phyloP scores from a whole-genome alignment of 768 basidiomycete species.

The Phlebiopsis flavidoalba region DNA sequence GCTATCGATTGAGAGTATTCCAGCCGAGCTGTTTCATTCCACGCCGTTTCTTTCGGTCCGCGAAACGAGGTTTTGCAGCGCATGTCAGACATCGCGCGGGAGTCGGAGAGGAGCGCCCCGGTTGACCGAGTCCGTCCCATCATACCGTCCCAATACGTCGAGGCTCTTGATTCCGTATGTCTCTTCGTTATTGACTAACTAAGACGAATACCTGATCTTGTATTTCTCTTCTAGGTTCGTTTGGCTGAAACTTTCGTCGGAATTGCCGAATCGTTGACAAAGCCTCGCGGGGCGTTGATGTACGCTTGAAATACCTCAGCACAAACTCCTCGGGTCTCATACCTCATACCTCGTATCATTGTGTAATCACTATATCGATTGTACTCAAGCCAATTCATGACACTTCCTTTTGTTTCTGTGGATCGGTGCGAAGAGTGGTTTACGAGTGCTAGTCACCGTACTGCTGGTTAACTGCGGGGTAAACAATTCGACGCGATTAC shows the following conservation, averaged over 20 bases:
- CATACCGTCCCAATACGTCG: slow-evolving; percentile 41
- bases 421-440: too few species aligned
- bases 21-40: slow-evolving; percentile 54
- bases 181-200: not conserved
- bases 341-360: not conserved
- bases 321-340: not conserved
- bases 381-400: too few species aligned
- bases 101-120: slow-evolving; percentile 41
- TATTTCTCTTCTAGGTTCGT: slow-evolving; percentile 33
- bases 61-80: slow-evolving; percentile 30
- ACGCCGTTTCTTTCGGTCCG: slow-evolving; percentile 52
- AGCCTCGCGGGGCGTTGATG: slow-evolving; percentile 47
- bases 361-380: too few species aligned
- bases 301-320: slow-evolving; percentile 11
- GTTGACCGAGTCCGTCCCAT: slow-evolving; percentile 32
- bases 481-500: too few species aligned
- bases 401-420: too few species aligned
- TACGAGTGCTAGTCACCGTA: too few species aligned
- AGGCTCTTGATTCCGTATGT: slow-evolving; percentile 46
- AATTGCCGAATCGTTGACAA: slow-evolving; percentile 52
- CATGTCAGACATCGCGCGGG: slow-evolving; percentile 49
- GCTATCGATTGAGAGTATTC: not conserved
- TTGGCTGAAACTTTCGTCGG: slow-evolving; percentile 55
- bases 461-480: too few species aligned
- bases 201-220: not conserved